Evolutionary conservation across 2,329 filamentous ascomycete species (phyloP), one percentile per base, ranked within the genome.

Genomic region (Cladosporium phlei): DNA sequence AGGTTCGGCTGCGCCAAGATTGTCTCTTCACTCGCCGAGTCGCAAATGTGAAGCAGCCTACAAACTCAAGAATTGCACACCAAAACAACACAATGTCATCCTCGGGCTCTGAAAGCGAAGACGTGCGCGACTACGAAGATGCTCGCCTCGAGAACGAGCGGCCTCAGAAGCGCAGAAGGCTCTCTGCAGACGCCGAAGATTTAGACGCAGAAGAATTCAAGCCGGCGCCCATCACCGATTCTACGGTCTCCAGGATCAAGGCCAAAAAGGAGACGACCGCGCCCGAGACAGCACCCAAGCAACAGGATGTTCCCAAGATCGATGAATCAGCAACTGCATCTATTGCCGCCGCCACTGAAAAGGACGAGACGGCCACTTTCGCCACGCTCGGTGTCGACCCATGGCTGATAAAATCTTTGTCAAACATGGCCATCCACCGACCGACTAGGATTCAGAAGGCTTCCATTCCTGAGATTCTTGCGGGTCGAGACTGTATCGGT

Each of bases 381-480:
- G 49, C 57, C 20, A 52, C 53, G 21, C 51, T 66, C 3, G 55
- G 58, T n/a, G 55, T 64, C 2, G 56, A 59, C 17, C 53, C 57
- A 64, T 98, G 93, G 93, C 81, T 98, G 3, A 83, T 94, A 2
- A 80, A 83, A 51, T 91, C 91, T 1, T 74, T 98, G 22, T 69
- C 74, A 16, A 74, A 77, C 21, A 82, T 88, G 78, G 88, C 89
- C 22, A 96, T 98, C 63, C 86, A 80, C 61, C 77, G 84, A 48
- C 93, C 93, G 0, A 98, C 93, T 0, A 85, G 85, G 12, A 97
- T 98, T 72, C 93, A 98, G 59, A 88, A 86, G 60, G 84, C 82
- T 43, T 95, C 88, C 63, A 97, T 98, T 60, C 90, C 91, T 1
- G 86, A 93, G 64, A 96, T 97, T 50, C 67, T 98, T 25, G 84